Conservation (phyloP, 2,329 filamentous ascomycete species). For the Talaromyces sp. region DNA sequence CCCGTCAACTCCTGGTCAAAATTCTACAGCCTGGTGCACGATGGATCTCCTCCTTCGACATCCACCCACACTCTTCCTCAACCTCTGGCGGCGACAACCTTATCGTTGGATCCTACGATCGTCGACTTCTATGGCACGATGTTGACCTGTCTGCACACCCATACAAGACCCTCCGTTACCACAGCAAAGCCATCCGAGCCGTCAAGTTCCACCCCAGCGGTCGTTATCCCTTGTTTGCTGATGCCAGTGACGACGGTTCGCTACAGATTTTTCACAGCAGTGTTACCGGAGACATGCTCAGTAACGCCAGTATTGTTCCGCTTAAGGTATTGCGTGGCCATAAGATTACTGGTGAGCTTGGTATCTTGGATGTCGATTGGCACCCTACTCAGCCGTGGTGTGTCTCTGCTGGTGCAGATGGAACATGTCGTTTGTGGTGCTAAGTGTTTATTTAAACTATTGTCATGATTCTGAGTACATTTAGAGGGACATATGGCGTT, state of each 20-base stretch:
- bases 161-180: conserved; percentile 96
- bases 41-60: conserved; percentile 90
- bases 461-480: conserved; percentile 1
- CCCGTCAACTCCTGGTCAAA: conserved; percentile 86
- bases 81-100: conserved; percentile 91
- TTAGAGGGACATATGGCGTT: conserved; percentile 13
- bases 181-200: conserved; percentile 82
- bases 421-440: conserved; percentile 86
- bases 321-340: conserved; percentile 92
- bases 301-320: conserved; percentile 93
- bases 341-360: conserved; percentile 77
- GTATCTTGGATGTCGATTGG: conserved; percentile 94
- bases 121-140: conserved; percentile 93
- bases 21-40: conserved; percentile 88
- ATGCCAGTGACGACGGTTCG: conserved; percentile 90
- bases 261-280: conserved; percentile 96
- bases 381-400: conserved; percentile 92
- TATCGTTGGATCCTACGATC: conserved; percentile 91
- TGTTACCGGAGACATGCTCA: conserved; percentile 89
- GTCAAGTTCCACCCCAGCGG: conserved; percentile 79
- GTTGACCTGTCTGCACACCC: conserved; percentile 84
- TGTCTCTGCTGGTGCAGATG: conserved; percentile 90
- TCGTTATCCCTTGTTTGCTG: conserved; percentile 81
- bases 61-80: conserved; percentile 84
- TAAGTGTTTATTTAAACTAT: conserved; percentile 31